Evolutionary conservation across 768 basidiomycete species (phyloP).

Genomic region (Omphalotus guepiniiformis): DNA sequence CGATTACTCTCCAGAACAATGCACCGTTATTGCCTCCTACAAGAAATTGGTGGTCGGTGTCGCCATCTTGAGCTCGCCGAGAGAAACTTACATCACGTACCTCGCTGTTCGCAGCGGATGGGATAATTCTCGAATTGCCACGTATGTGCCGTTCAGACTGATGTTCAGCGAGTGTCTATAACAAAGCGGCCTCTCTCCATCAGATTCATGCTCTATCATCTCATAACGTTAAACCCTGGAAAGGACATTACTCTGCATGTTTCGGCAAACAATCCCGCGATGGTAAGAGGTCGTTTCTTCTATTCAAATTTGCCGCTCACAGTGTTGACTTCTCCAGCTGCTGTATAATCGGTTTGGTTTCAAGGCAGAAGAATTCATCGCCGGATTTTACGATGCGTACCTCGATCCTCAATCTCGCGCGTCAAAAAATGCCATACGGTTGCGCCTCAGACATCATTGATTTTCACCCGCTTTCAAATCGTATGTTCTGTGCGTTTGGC

Average conservation of each 20-base stretch:
- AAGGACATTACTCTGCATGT: conserved; percentile 82
- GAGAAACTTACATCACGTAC: conserved; percentile 81
- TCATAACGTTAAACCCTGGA: conserved; percentile 65
- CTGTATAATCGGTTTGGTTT: conserved; percentile 86
- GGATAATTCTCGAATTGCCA: conserved; percentile 77
- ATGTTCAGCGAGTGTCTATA: neutral
- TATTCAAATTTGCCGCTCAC: neutral
- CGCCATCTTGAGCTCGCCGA: conserved; percentile 73
- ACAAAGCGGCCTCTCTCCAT: neutral
- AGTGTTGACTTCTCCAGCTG: conserved; percentile 36
- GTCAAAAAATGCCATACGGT: conserved; percentile 77
- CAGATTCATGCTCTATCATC: conserved; percentile 75
- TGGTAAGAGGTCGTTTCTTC: conserved; percentile 41
- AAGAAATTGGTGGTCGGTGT: conserved; percentile 68
- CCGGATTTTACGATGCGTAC: conserved; percentile 78
- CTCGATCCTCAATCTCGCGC: conserved; percentile 63
- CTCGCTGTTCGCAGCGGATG: conserved; percentile 75
- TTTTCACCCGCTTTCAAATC: neutral
- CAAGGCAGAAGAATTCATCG: conserved; percentile 82
- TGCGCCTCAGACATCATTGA: conserved; percentile 58
- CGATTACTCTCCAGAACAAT: conserved; percentile 62
- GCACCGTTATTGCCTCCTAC: conserved; percentile 73
- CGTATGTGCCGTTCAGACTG: conserved; percentile 51
- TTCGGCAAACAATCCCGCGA: conserved; percentile 75
- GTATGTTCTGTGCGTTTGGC: too few relatives aligned